Evolutionary conservation across 2,329 filamentous ascomycete species (phyloP), one percentile per base, ranked within the genome.

Genomic region (Cyanodermella asteris): DNA sequence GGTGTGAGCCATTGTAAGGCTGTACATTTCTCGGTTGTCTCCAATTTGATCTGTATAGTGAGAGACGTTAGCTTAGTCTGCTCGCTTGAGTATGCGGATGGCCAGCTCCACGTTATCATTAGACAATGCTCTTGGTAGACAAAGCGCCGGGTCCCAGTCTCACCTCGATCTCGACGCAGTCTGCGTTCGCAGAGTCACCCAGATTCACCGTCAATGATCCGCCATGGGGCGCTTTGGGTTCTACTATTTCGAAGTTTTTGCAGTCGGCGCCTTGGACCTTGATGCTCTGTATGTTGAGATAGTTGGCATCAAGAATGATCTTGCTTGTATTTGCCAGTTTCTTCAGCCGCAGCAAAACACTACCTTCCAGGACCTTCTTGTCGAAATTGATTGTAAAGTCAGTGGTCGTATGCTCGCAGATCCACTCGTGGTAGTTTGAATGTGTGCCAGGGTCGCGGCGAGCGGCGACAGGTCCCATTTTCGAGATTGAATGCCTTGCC

Each of bases 1-100:
- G 81, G 80, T 1, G 76, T 82, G 48, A 97, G 63, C 84, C 87
- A 97, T 51, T 94, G 84, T 33, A 97, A 58, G 7, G 84, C 84
- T 7, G 82, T 91, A 49, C 84, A 93, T 40, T 76, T 64, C 25
- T 74, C 64, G 1, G 87, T 94, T 5, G 87, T 94, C 37, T 75
- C 61, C 16, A 93, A 49, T 13, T 63, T 55, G 32, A 90, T 77
- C 46, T 68, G 32, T 16, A 17, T n/a, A 19, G 18, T 24, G 19
- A 28, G 30, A 20, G 26, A 15, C 8, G 8, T n/a, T 26, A 10
- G 11, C 14, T 18, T 7, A 16, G 22, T 13, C 14, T 15, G 8
- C 21, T 22, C 12, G 16, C 22, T 5, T 22, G 11, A 19, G 23
- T n/a, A n/a, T n/a, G n/a, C n/a, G n/a, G n/a, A n/a, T n/a, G n/a